These are phyloP conservation scores for Acrocalymma vagum DNA, from an alignment of 2,329 filamentous ascomycete genomes.

Conservation along the genomic window DNA sequence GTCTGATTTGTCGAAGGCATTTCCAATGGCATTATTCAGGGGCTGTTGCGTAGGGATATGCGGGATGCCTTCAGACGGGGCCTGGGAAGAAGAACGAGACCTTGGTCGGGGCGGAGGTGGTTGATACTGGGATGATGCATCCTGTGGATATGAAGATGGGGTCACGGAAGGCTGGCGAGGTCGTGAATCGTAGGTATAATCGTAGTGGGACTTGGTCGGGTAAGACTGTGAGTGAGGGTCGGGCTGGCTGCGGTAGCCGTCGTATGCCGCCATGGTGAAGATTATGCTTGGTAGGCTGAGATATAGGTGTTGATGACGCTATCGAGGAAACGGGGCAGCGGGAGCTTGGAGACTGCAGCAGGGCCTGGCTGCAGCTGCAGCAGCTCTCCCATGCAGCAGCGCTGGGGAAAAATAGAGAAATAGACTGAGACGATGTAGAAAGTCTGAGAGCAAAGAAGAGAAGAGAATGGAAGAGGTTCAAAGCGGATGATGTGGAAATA, in stretches of 20 bases:
- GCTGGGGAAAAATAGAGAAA: conserved; percentile 14
- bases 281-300: background rate
- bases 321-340: conserved; percentile 17
- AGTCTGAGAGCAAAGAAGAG: too few species aligned
- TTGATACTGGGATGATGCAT: conserved; percentile 33
- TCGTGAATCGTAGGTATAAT: conserved; percentile 27
- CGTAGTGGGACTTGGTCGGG: conserved; percentile 24
- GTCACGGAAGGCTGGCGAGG: too few species aligned
- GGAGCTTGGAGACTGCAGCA: conserved; percentile 26
- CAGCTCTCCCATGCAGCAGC: conserved; percentile 28
- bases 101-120: conserved; percentile 24
- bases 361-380: conserved; percentile 26
- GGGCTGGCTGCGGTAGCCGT: conserved; percentile 46
- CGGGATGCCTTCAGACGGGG: conserved; percentile 39
- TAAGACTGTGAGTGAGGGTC: conserved; percentile 22
- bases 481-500: conserved; percentile 11
- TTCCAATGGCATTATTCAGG: conserved; percentile 65
- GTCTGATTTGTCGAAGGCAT: conserved; percentile 62
- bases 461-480: conserved; percentile 6
- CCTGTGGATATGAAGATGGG: conserved; percentile 32
- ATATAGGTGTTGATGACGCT: conserved; percentile 26
- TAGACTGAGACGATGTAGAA: too few species aligned
- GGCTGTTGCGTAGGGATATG: conserved; percentile 55
- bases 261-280: conserved; percentile 46
- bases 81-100: conserved; percentile 42